Evolutionary conservation across 2,329 filamentous ascomycete genomes (phyloP), one percentile per base, ranked within the genome.

Genomic region (Dactylellina drechsleri): DNA sequence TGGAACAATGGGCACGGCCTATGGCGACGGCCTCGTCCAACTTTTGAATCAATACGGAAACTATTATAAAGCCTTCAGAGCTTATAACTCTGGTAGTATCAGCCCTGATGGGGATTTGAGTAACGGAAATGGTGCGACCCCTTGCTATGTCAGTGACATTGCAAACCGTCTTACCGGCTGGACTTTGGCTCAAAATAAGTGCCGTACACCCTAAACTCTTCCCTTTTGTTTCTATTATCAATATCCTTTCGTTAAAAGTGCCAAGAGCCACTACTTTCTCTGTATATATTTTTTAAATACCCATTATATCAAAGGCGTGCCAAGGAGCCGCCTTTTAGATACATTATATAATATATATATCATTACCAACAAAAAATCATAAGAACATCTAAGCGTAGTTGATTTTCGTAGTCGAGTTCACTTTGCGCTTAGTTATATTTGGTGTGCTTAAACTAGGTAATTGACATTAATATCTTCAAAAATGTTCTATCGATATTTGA

Each of bases 41-140:
- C 74, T 73, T 54, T 56, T 80, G 40, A 77, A 73, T 64, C 68
- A 76, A 26, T 77, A 78, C 52, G 77, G 77, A 36, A 79, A 77
- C 75, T 81, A 83, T 78, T 83, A 83, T 78, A 80, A 81, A 68
- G 82, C 82, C 5, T 79, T 83, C 23, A 81, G 82, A 57, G 79
- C 80, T 56, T 83, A 83, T 79, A 83, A 83, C 80, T 83, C 82
- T 4, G 83, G 83, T 47, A 79, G 77, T 31, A 80, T 83, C 58
- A 79, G 83, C 78, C 47, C 75, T 20, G 67, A 76, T 64, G 70
- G 70, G 28, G 77, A 84, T 77, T 79, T 83, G 31, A 82, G 81
- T 75, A 78, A 82, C 52, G 80, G 79, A 41, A 67, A 65, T n/a
- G 81, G 82, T 20, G 82, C 82, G 20, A 83, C 82, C 16, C 49